Conservation (phyloP, 192 early-diverging fungal genomes). For the Blastocladiella britannica region DNA sequence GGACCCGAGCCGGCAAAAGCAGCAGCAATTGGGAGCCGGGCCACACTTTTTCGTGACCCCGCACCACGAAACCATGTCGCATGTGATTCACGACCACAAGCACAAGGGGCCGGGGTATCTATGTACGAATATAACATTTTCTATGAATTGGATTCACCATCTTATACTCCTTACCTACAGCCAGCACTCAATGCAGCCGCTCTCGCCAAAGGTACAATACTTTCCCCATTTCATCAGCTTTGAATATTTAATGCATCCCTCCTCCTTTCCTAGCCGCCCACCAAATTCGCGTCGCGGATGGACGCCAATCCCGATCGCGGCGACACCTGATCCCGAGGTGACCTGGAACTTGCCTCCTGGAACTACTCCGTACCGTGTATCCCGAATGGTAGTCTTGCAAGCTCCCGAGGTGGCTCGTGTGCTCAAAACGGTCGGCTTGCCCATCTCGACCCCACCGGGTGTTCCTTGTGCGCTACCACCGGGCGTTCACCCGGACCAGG, state of each 20-base stretch:
- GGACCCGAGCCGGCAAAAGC: background rate
- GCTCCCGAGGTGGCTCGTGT: no score
- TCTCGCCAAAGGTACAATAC: background rate
- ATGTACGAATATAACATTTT: no score
- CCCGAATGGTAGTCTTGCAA: no score
- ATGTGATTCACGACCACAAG: no score
- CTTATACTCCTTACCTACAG: background rate
- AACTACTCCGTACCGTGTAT: background rate
- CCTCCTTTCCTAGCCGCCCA: background rate
- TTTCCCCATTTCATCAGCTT: background rate
- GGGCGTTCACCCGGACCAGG: no score
- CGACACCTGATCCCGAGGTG: background rate
- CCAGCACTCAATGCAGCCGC: background rate
- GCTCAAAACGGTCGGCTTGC: no score
- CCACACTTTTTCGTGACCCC: background rate
- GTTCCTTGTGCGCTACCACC: no score
- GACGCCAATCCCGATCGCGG: background rate
- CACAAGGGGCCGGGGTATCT: no score
- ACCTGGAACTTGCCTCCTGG: background rate
- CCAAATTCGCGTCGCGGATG: background rate
- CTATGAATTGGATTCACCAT: no score
- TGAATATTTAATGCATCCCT: background rate
- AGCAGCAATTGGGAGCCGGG: background rate
- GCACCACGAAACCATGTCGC: background rate
- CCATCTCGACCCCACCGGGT: no score